phyloP scores from a whole-genome alignment of 192 early-diverging fungal species.

The Martensiomyces pterosporus region DNA sequence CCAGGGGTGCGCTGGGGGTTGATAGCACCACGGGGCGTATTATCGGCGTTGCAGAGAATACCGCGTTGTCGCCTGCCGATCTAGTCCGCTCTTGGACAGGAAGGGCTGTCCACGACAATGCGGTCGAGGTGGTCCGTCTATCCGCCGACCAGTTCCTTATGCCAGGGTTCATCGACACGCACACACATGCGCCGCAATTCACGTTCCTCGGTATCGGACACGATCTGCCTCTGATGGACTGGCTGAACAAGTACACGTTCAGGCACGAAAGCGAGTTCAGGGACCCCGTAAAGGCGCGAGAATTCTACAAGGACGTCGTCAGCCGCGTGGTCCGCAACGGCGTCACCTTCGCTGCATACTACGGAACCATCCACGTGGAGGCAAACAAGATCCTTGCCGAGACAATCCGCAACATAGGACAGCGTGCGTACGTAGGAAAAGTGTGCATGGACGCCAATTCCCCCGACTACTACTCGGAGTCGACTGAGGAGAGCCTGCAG shows the following conservation, averaged over 20 bases:
- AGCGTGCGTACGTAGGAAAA: constrained; percentile 91
- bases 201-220: constrained; percentile 84
- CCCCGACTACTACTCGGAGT: constrained; percentile 74
- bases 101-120: not conserved
- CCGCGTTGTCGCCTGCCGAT: constrained; percentile 3
- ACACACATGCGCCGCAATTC: constrained; percentile 93
- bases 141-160: constrained; percentile 67
- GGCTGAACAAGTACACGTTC: constrained; percentile 90
- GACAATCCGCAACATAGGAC: constrained; percentile 70
- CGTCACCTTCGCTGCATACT: constrained; percentile 90
- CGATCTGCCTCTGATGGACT: constrained; percentile 84
- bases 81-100: constrained; percentile 30
- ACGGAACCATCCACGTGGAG: constrained; percentile 83
- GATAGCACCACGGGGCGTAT: constrained; percentile 61
- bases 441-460: constrained; percentile 94
- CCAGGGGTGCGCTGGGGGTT: constrained; percentile 64
- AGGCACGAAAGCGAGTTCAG: constrained; percentile 75
- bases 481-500: constrained; percentile 59
- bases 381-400: constrained; percentile 70
- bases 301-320: constrained; percentile 67
- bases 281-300: constrained; percentile 60
- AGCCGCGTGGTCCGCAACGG: constrained; percentile 69
- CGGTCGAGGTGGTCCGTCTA: constrained; percentile 26
- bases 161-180: constrained; percentile 91
- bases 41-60: constrained; percentile 46